Conservation (phyloP, 352 stramenopile species). For the Phytophthora fragariaefolia region DNA sequence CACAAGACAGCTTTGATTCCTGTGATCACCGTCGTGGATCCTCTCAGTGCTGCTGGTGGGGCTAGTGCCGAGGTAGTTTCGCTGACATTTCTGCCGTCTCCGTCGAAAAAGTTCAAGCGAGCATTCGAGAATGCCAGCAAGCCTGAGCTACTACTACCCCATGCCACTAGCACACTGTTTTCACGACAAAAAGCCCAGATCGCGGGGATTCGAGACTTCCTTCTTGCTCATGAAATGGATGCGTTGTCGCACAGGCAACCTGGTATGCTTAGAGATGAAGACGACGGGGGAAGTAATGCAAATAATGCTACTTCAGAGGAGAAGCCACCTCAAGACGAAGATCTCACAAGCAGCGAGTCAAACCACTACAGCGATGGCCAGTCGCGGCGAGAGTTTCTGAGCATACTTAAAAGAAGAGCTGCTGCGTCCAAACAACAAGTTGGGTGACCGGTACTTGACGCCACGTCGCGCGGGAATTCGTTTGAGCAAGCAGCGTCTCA, state of each 20-base stretch:
- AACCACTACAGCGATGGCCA: slow-evolving; percentile 33
- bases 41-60: slow-evolving; percentile 13
- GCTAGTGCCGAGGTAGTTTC: not conserved
- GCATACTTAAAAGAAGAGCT: slow-evolving; percentile 25
- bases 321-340: not conserved
- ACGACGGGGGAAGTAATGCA: not conserved
- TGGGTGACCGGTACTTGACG: slow-evolving; percentile 4
- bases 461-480: not conserved
- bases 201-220: slow-evolving; percentile 31
- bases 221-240: slow-evolving; percentile 38
- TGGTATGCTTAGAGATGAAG: not conserved
- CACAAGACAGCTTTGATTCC: slow-evolving; percentile 66
- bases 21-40: slow-evolving; percentile 64
- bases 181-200: slow-evolving; percentile 19
- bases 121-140: slow-evolving; percentile 28
- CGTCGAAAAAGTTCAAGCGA: slow-evolving; percentile 32
- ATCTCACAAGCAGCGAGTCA: slow-evolving; percentile 1
- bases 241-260: slow-evolving; percentile 16
- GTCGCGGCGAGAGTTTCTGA: slow-evolving; percentile 35
- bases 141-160: not conserved
- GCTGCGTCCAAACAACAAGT: slow-evolving; percentile 15
- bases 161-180: no score
- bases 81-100: slow-evolving; percentile 7
- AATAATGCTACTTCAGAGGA: not conserved
- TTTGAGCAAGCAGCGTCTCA: slow-evolving; percentile 7